phyloP scores from a whole-genome alignment of 192 early-diverging fungal species.

The Backusella psychrophila region DNA sequence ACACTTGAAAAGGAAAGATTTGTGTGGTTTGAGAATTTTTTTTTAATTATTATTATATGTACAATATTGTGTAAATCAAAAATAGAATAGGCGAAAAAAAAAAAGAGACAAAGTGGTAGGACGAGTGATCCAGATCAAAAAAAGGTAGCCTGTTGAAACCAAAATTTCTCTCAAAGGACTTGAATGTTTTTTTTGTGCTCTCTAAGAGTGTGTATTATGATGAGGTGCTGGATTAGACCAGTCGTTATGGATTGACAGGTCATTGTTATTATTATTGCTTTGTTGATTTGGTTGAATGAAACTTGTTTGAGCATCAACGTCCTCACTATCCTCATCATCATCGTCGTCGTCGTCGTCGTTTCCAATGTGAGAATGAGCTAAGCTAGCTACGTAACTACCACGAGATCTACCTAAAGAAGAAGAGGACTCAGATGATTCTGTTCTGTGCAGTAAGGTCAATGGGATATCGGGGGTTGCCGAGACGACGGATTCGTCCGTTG shows the following conservation, averaged over 20 bases:
- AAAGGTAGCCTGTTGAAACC: background rate
- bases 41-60: constrained; percentile 4
- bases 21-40: constrained; percentile 4
- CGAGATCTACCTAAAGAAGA: constrained; percentile 10
- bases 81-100: constrained; percentile 7
- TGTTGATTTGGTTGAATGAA: background rate
- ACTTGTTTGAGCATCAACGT: background rate
- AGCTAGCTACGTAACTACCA: background rate
- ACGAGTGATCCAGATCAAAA: constrained; percentile 3
- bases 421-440: constrained; percentile 2
- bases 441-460: background rate
- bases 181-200: background rate
- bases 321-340: background rate
- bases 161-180: background rate
- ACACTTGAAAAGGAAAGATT: constrained; percentile 3
- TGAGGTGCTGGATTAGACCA: constrained; percentile 25
- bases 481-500: background rate
- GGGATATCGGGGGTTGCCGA: constrained; percentile 5
- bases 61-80: constrained; percentile 10
- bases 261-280: background rate
- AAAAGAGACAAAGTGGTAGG: background rate
- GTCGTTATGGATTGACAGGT: background rate
- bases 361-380: background rate
- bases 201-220: constrained; percentile 2
- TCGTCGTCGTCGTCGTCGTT: background rate